Evolutionary conservation across 192 early-diverging fungal species (phyloP), one percentile per base, ranked within the genome.

Genomic region (Umbelopsis vinacea): DNA sequence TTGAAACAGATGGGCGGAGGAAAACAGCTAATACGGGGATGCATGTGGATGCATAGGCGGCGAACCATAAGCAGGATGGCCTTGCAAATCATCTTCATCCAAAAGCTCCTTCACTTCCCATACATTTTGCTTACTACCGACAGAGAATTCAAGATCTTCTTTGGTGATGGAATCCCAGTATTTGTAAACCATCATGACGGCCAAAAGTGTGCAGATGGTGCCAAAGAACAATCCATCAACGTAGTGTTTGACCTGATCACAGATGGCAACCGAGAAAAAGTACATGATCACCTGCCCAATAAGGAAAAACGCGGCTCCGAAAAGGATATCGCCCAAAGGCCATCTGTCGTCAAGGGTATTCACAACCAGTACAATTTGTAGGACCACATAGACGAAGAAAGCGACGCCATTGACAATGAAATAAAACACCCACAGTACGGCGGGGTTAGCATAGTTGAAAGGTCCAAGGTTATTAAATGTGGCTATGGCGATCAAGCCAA

Each of bases 121-220:
- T 0, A 91, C 89, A 68, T 92, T 92, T 55, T 85, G 87, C 79
- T 95, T 95, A 17, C 88, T 88, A 33, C 92, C 91, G 43, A 95
- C 94, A 9, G 89, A 89, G 77, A 95, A 96, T 79, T 96, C 94
- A 9, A 96, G 81, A 83, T 95, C 94, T 78, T 96, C 94, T 73
- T 95, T 96, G 14, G 94, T 96, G 66, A 96, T 95, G 29, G 87
- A 89, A 76, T 96, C 94, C 94, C 94, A 96, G 81, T 93, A 96
- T 81, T 96, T 96, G 86, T 96, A 96, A 15, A 96, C 93, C 92
- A 96, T 94, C 94, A 96, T 96, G 46, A 96, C 93, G 45, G 88
- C 91, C 67, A 96, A 74, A 35, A 96, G 81, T 2, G 88, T 94
- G 68, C 87, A 89, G 38, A 92, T 92, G 6, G 88, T 87, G 26